These are phyloP conservation scores for Fusarium sacchari DNA, from an alignment of 2,329 filamentous ascomycete genomes.

Conservation along the genomic window DNA sequence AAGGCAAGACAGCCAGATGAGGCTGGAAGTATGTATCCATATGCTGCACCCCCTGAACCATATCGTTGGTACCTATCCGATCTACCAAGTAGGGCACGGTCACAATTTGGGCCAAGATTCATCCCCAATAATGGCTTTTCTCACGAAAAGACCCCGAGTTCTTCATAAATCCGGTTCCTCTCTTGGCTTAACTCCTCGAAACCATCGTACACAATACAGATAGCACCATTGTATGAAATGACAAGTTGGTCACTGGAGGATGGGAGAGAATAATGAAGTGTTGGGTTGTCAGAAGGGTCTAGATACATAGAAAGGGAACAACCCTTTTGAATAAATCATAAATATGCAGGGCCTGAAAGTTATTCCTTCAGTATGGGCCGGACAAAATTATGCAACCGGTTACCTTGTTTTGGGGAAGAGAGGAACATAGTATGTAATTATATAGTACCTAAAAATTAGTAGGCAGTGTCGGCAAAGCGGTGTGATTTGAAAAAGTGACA, in stretches of 20 bases:
- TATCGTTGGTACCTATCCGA: slow-evolving; percentile 13
- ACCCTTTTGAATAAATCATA: not conserved
- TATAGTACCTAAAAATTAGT: not conserved
- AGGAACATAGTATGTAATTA: not conserved
- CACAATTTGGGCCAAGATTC: slow-evolving; percentile 5
- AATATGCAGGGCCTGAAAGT: not conserved
- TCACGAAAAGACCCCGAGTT: not conserved
- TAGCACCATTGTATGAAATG: not conserved
- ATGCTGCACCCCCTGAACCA: not conserved
- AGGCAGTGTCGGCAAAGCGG: slow-evolving; percentile 7
- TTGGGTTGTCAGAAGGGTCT: not conserved
- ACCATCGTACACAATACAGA: slow-evolving; percentile 10
- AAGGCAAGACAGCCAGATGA: slow-evolving; percentile 14
- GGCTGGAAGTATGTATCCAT: not conserved
- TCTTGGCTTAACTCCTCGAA: not conserved
- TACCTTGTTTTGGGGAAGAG: not conserved
- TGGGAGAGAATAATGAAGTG: not conserved
- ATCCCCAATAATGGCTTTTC: slow-evolving; percentile 2
- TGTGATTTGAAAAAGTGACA: slow-evolving; percentile 24
- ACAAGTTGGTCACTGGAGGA: not conserved
- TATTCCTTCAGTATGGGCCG: not conserved
- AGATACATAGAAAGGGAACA: not conserved
- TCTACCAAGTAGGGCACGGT: slow-evolving; percentile 2
- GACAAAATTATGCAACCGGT: not conserved
- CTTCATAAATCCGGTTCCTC: not conserved